Evolutionary conservation across 306 rosid species (phyloP), one percentile per base, ranked within the genome.

Genomic region (Vigna trinervia): DNA sequence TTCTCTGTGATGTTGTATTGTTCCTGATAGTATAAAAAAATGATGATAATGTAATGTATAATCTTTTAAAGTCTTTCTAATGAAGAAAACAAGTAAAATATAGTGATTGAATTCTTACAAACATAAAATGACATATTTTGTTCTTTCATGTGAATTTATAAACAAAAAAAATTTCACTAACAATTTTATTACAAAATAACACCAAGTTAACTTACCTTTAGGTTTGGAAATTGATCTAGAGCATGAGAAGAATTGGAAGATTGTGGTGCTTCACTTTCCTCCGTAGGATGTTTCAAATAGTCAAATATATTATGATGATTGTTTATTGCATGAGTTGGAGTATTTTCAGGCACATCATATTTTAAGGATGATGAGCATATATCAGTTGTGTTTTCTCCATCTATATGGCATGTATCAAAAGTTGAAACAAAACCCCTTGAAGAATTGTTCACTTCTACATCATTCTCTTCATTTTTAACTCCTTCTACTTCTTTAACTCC

Each of bases 351-450:
- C 23, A 78, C 17, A 67, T 74, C 85, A 52, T 58, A 50, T 62
- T 47, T 73, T 53, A 81, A 83, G 13, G 86, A 73, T 60, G 71
- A 26, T 2, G 84, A 77, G 58, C 83, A 76, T 4, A 48, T 34
- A 73, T 86, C 84, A 57, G 46, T 60, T 23, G 13, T 63, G 36
- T 87, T 83, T 39, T 83, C 89, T 69, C 82, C 89, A 62, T 74
- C 76, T 53, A 57, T 75, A 17, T 73, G 80, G 50, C 66, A n/a
- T 28, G 51, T 23, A 39, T 17, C 48, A 39, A 56, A 19, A 2
- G 81, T 50, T 20, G 86, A 82, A 26, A 14, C 70, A 66, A 22
- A 56, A 1, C 60, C 83, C 20, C 78, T 77, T 22, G 76, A 77
- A 65, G 67, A 63, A 60, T 69, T 72, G 60, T 50, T 81, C 22